A percentile compares a stretch with the other conserved stretches of the same genome.
These are phyloP conservation scores for Chrysopogon serrulatus DNA, from an alignment of 176 grass and related monocot species.

Conservation along the genomic window DNA sequence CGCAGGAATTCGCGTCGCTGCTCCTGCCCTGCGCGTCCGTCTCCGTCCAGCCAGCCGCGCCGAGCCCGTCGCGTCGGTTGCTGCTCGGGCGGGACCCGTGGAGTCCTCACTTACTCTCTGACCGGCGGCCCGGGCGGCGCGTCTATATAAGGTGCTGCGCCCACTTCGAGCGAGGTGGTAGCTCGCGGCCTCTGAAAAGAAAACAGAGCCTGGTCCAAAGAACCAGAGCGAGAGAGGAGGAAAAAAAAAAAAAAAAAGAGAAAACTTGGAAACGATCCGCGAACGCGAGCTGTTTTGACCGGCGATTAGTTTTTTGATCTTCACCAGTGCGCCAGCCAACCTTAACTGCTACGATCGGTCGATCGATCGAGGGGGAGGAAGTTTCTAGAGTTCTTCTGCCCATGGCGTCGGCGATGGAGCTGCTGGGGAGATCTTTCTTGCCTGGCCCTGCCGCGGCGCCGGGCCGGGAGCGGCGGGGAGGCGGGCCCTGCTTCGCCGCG, in stretches of 20 bases:
- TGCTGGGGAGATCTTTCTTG: not conserved
- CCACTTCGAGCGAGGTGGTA: not conserved
- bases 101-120: not conserved
- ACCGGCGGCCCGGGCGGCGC: not conserved
- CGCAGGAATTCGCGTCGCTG: not conserved
- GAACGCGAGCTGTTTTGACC: slow-evolving; percentile 1
- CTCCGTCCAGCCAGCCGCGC: not conserved
- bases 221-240: not conserved
- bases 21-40: not conserved
- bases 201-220: not conserved
- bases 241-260: too few species aligned
- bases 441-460: not conserved
- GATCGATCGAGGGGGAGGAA: not conserved
- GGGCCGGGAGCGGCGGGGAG: not conserved
- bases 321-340: not conserved
- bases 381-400: not conserved
- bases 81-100: too few species aligned
- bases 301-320: too few species aligned
- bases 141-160: slow-evolving; percentile 17
- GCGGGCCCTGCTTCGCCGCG: not conserved
- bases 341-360: not conserved
- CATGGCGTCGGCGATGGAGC: slow-evolving; percentile 31
- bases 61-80: not conserved
- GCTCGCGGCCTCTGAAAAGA: not conserved
- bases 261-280: not conserved